These are phyloP conservation scores for Saccharomycopsis sp. DNA, from an alignment of 805 yeast species.

Conservation along the genomic window DNA sequence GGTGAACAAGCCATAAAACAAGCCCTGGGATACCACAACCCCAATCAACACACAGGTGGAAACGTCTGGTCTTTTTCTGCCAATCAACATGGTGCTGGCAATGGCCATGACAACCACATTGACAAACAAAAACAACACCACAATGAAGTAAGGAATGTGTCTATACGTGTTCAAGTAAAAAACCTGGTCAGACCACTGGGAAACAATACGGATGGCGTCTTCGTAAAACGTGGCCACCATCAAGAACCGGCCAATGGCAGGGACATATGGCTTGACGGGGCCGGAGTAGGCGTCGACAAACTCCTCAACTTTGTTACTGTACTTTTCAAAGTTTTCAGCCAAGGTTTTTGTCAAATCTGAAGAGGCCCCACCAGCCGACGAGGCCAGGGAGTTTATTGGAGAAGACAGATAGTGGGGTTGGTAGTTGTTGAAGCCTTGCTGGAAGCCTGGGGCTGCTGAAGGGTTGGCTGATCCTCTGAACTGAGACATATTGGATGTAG, in stretches of 20 bases:
- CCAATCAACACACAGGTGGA: slow-evolving; percentile 62
- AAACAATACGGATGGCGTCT: slow-evolving; percentile 71
- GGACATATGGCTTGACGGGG: slow-evolving; percentile 64
- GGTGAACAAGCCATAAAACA: slow-evolving; percentile 78
- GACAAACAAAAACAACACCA: slow-evolving; percentile 54
- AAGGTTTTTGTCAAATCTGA: slow-evolving; percentile 6
- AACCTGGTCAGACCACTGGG: slow-evolving; percentile 90
- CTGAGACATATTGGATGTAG: no score
- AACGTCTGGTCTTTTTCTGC: slow-evolving; percentile 56
- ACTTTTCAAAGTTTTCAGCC: slow-evolving; percentile 36
- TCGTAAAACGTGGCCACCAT: slow-evolving; percentile 92
- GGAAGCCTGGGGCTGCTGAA: slow-evolving; percentile 9
- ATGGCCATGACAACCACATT: slow-evolving; percentile 63
- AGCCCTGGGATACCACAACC: slow-evolving; percentile 74
- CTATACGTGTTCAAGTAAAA: slow-evolving; percentile 74
- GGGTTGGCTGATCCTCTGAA: slow-evolving; percentile 15
- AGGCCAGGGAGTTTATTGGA: no score
- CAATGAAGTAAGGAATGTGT: slow-evolving; percentile 68
- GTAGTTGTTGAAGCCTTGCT: slow-evolving; percentile 16
- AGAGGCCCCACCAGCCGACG: neutral
- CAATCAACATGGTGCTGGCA: slow-evolving; percentile 64
- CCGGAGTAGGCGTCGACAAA: slow-evolving; percentile 40
- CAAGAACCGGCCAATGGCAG: slow-evolving; percentile 78
- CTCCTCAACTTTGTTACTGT: slow-evolving; percentile 47
- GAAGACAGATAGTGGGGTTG: slow-evolving; percentile 19